Evolutionary conservation across 257 asterid species (phyloP).

Genomic region (Scutellaria galericulata): DNA sequence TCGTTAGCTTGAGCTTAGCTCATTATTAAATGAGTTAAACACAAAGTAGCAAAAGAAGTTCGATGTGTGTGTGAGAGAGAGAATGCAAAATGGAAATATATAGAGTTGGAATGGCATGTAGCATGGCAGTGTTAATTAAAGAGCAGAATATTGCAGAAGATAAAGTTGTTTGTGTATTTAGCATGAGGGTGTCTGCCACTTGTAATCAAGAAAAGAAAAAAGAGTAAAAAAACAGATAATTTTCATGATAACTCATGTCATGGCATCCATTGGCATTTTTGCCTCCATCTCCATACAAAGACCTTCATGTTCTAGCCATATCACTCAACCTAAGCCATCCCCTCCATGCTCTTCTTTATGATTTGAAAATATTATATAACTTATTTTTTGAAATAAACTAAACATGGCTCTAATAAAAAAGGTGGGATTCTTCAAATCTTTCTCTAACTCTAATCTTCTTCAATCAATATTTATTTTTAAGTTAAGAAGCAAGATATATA

Average conservation of each 20-base stretch:
- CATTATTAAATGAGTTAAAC: no score
- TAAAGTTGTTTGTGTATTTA: slow-evolving; percentile 51
- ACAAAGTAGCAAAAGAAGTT: not conserved
- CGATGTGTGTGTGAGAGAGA: not conserved
- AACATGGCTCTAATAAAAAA: no score
- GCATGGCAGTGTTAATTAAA: slow-evolving; percentile 41
- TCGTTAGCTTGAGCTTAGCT: no score
- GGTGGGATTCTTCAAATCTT: no score
- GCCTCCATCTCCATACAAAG: slow-evolving; percentile 47
- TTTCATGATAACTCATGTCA: slow-evolving; percentile 9
- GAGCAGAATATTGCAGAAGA: slow-evolving; percentile 44
- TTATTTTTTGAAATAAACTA: no score
- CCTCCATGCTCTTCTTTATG: no score
- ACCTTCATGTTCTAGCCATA: slow-evolving; percentile 49
- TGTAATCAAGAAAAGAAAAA: slow-evolving; percentile 38
- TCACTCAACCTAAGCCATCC: slow-evolving; percentile 35
- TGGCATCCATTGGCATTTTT: slow-evolving; percentile 61
- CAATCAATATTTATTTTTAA: no score
- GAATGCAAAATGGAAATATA: no score
- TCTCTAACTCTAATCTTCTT: no score
- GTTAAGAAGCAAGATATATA: no score
- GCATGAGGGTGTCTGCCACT: slow-evolving; percentile 44
- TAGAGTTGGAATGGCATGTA: slow-evolving; percentile 34
- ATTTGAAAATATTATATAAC: no score
- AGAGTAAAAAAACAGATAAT: slow-evolving; percentile 10